A percentile compares a stretch with the other conserved stretches of the same genome.
phyloP scores from a whole-genome alignment of 2,329 filamentous ascomycete genomes.

The Neoscytalidium dimidiatum region DNA sequence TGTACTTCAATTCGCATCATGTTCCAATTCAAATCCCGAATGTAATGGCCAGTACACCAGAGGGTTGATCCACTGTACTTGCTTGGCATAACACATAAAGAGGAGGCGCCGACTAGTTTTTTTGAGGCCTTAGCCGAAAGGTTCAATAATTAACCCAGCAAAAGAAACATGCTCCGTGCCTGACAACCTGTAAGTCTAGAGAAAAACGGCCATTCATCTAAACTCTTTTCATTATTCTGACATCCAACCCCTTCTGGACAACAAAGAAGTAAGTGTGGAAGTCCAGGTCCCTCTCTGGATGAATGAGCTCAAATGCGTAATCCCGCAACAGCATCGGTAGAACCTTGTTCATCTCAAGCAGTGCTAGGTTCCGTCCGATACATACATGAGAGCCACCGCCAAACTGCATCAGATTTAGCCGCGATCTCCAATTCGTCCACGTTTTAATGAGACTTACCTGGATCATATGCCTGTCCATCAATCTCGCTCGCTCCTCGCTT shows the following conservation, averaged over 20 bases:
- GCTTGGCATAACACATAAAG: no score
- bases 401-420: constrained; percentile 24
- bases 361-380: constrained; percentile 32
- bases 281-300: constrained; percentile 52
- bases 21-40: no score
- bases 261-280: constrained; percentile 63
- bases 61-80: no score
- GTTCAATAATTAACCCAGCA: no score
- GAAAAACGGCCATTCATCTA: background rate
- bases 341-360: constrained; percentile 34
- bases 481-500: constrained; percentile 26
- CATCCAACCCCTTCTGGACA: constrained; percentile 58
- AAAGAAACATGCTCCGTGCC: no score
- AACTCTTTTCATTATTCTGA: constrained; percentile 47
- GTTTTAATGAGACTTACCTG: constrained; percentile 17
- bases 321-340: constrained; percentile 29
- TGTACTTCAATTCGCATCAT: no score
- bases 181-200: background rate
- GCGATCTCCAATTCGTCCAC: background rate
- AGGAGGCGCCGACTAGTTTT: no score
- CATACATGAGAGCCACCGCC: constrained; percentile 37
- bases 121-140: no score
- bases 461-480: constrained; percentile 35
- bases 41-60: no score
- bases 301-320: constrained; percentile 52